phyloP scores from a whole-genome alignment of 2,329 filamentous ascomycete species.

The Anthostomella pinea region DNA sequence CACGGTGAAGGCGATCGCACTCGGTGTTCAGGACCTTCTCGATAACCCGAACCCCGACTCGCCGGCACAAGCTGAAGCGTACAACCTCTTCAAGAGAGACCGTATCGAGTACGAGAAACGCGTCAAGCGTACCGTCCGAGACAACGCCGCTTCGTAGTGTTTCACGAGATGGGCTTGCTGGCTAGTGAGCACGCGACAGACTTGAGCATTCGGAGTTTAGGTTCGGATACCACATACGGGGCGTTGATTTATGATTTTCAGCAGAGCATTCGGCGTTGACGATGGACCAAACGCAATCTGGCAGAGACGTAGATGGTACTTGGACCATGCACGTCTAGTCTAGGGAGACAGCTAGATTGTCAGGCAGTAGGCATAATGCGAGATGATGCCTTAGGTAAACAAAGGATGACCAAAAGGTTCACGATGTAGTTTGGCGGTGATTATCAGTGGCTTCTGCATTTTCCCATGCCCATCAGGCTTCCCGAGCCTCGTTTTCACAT shows the following conservation, averaged over 20 bases:
- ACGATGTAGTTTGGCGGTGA: too few relatives aligned
- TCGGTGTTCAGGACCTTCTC: conserved; percentile 93
- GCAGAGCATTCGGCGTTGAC: conserved; percentile 1
- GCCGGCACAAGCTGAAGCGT: conserved; percentile 93
- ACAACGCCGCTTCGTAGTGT: conserved; percentile 68
- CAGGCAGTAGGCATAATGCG: too few relatives aligned
- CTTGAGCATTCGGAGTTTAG: conserved; percentile 19
- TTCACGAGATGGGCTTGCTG: neutral
- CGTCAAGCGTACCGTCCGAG: conserved; percentile 79
- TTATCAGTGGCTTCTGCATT: too few relatives aligned
- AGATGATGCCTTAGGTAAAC: too few relatives aligned
- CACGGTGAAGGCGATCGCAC: conserved; percentile 94
- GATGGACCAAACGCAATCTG: conserved; percentile 3
- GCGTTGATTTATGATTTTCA: conserved; percentile 19
- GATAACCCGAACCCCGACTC: conserved; percentile 97
- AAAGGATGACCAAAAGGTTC: too few relatives aligned
- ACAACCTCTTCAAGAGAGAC: conserved; percentile 95
- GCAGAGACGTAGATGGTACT: too few relatives aligned
- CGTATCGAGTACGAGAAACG: conserved; percentile 82
- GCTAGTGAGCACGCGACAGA: conserved; percentile 4
- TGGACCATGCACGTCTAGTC: too few relatives aligned
- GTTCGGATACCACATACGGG: conserved; percentile 19
- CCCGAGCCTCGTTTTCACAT: too few relatives aligned
- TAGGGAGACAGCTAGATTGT: too few relatives aligned
- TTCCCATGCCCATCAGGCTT: too few relatives aligned